A percentile compares a stretch with the other conserved stretches of the same genome.
phyloP scores from a whole-genome alignment of 257 asterid genomes.

The Solanum piurae region DNA sequence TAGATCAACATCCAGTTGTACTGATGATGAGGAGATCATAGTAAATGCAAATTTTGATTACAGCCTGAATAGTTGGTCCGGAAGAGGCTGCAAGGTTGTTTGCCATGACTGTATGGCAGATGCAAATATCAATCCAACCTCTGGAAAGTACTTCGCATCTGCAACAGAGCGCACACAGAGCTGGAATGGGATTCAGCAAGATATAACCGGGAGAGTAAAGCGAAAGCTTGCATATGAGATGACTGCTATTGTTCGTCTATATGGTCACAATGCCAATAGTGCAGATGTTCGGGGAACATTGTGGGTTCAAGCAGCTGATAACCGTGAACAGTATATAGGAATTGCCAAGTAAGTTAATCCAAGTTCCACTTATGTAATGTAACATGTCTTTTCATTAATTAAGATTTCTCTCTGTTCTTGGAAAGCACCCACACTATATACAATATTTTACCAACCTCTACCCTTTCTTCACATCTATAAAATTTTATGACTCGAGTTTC shows the following conservation, averaged over 20 bases:
- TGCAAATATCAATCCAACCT: conserved; percentile 57
- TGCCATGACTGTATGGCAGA: conserved; percentile 56
- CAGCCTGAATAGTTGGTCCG: conserved; percentile 71
- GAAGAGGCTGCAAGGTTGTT: conserved; percentile 74
- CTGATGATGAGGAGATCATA: conserved; percentile 39
- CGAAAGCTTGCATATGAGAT: conserved; percentile 76
- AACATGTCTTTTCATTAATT: background rate
- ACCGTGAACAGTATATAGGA: conserved; percentile 68
- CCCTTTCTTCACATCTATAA: background rate
- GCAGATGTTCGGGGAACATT: conserved; percentile 68
- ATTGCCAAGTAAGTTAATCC: conserved; percentile 47
- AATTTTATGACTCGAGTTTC: background rate
- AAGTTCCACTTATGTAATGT: background rate
- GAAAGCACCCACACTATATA: background rate
- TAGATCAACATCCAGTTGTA: conserved; percentile 16
- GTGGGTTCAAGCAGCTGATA: conserved; percentile 63
- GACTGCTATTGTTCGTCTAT: conserved; percentile 54
- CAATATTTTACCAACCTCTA: background rate
- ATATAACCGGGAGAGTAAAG: conserved; percentile 66
- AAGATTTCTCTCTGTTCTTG: background rate
- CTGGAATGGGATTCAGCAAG: conserved; percentile 97
- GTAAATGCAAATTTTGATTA: conserved; percentile 56
- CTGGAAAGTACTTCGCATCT: conserved; percentile 72
- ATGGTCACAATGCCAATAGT: conserved; percentile 36
- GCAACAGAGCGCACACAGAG: conserved; percentile 63